Percentiles rank a stretch among this genome's conserved stretches.
Conservation (phyloP, 2,329 filamentous ascomycete species). For the Chlorencoelia australis region DNA sequence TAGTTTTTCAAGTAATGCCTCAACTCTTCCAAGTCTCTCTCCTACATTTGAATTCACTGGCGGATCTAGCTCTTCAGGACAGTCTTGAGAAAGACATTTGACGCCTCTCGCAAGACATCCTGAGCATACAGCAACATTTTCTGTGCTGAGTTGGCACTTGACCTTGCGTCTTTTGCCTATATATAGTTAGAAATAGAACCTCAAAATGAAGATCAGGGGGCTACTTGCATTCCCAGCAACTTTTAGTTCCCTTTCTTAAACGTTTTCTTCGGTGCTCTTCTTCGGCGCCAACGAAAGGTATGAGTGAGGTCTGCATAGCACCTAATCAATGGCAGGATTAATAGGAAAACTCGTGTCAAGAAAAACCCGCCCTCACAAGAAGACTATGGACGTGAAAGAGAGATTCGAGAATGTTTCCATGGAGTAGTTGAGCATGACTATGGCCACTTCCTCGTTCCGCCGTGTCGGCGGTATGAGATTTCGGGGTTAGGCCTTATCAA, state of each 20-base stretch:
- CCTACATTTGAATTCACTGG: slow-evolving; percentile 20
- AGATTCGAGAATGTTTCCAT: no score
- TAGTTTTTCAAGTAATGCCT: slow-evolving; percentile 21
- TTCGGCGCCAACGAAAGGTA: slow-evolving; percentile 4
- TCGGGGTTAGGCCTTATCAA: no score
- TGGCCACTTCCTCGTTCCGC: no score
- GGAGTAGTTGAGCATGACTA: no score
- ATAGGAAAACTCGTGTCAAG: no score
- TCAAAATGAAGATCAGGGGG: neutral
- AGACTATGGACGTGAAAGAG: neutral
- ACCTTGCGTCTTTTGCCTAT: slow-evolving; percentile 37
- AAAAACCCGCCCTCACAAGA: no score
- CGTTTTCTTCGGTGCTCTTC: slow-evolving; percentile 23
- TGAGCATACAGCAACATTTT: slow-evolving; percentile 32
- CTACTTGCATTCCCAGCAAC: slow-evolving; percentile 47
- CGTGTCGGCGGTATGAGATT: no score
- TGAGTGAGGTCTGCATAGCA: no score
- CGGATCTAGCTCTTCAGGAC: slow-evolving; percentile 23
- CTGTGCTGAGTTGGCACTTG: slow-evolving; percentile 35
- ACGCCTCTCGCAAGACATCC: slow-evolving; percentile 35
- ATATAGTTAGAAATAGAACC: slow-evolving; percentile 5
- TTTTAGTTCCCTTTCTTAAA: slow-evolving; percentile 40
- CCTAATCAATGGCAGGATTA: no score
- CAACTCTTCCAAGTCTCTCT: slow-evolving; percentile 24
- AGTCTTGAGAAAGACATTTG: slow-evolving; percentile 25